Evolutionary conservation across 441 rosid species (phyloP), one percentile per base, ranked within the genome.

Genomic region (Euphorbia schlechtendalii): DNA sequence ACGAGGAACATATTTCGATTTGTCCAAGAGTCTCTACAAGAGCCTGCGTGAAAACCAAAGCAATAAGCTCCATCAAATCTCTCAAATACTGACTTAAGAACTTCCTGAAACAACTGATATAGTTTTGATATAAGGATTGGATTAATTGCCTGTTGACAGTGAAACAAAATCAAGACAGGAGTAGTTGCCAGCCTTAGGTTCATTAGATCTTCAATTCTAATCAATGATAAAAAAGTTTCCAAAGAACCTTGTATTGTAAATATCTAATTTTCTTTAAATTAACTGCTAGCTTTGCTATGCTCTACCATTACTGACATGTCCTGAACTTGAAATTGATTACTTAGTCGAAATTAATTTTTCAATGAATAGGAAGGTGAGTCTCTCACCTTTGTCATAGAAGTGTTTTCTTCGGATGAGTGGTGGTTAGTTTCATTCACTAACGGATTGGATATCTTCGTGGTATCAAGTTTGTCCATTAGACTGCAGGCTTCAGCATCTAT

Each of bases 21-120:
- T 81, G 84, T 69, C 73, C 81, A 68, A 75, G 79, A 61, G 79
- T 83, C 76, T 86, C 97, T 60, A 81, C 82, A 63, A 84, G 71
- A 82, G 77, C 88, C 97, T 90, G 78, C 70, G 61, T 56, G 40
- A 63, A 58, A 67, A 64, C 62, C 43, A 62, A 65, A 67, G 52
- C 67, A 38, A 53, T 74, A 49, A 43, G 46, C 32, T 68, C 56
- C 69, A 63, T 18, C 40, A 59, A 58, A 54, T 56, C 27, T 61
- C 28, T 8, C 30, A 38, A 12, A 3, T 45, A 41, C n/a, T 30
- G 22, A 32, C 46, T 46, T 5, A 45, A 10, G 30, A 67, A 32
- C 28, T 0, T 30, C 5, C 54, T 43, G 32, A 48, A 21, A 25
- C 21, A 65, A 4, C 18, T 52, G 56, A 8, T 21, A 20, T 52